Percentiles rank a stretch among this genome's conserved stretches.
These are phyloP conservation scores for Agrocybe pediades DNA, from an alignment of 768 basidiomycete species.

Conservation along the genomic window DNA sequence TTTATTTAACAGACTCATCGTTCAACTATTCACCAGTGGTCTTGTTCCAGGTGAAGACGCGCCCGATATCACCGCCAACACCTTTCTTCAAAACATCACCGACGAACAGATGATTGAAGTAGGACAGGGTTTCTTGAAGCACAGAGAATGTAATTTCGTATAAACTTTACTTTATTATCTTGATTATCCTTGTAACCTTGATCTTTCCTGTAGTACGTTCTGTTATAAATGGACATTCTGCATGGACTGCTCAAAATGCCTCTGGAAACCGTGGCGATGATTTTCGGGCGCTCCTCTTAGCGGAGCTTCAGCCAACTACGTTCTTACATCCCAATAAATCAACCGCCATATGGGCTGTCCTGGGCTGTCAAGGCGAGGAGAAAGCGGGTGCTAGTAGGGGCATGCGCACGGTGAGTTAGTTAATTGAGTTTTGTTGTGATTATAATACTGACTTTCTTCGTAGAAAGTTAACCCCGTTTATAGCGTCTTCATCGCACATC, in stretches of 20 bases:
- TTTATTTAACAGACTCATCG: background rate
- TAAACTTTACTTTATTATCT: background rate
- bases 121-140: constrained; percentile 25
- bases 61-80: constrained; percentile 31
- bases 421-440: background rate
- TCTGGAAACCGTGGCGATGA: constrained; percentile 33
- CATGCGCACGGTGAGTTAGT: constrained; percentile 25
- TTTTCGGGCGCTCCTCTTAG: constrained; percentile 23
- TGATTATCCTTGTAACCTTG: too few species aligned
- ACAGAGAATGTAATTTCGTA: constrained; percentile 25
- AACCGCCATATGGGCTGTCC: constrained; percentile 18
- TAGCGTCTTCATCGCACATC: constrained; percentile 27
- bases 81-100: constrained; percentile 27
- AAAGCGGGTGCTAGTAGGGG: constrained; percentile 26
- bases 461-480: constrained; percentile 31
- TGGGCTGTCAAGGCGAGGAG: constrained; percentile 30
- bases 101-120: constrained; percentile 24
- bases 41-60: constrained; percentile 29
- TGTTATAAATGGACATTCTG: constrained; percentile 26
- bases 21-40: constrained; percentile 7
- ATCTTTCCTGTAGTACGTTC: background rate
- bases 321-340: constrained; percentile 25
- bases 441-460: background rate
- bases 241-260: constrained; percentile 28
- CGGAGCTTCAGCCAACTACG: constrained; percentile 27